Conservation (phyloP, 768 basidiomycete species). For the Podaxis sp. region DNA sequence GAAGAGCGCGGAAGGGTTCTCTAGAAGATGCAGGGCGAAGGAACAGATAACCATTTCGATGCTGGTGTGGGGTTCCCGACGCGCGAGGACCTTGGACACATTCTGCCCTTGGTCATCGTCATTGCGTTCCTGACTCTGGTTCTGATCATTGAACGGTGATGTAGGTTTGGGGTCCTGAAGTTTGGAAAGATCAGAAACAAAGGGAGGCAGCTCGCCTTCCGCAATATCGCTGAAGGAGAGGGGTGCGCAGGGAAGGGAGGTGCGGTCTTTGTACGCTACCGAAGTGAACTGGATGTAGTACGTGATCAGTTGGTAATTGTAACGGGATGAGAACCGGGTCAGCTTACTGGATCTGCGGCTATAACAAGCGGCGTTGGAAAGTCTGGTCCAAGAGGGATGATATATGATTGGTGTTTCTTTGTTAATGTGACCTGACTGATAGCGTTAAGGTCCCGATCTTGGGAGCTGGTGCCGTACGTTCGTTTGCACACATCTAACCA, state of each 20-base stretch:
- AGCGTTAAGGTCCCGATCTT: conserved; percentile 7
- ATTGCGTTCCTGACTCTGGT: neutral
- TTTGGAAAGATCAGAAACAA: conserved; percentile 21
- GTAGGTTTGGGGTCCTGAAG: neutral
- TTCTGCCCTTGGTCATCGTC: neutral
- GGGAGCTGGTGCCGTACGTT: conserved; percentile 15
- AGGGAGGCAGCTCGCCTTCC: conserved; percentile 48
- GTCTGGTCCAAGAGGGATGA: conserved; percentile 33
- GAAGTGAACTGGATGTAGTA: conserved; percentile 50
- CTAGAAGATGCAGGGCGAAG: conserved; percentile 72
- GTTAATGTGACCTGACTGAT: conserved; percentile 11
- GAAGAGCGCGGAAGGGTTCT: conserved; percentile 60
- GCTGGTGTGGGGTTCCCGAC: conserved; percentile 6
- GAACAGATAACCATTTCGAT: conserved; percentile 72
- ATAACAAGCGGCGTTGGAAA: conserved; percentile 33
- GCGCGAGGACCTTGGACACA: neutral
- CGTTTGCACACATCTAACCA: conserved; percentile 52
- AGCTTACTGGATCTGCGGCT: conserved; percentile 55
- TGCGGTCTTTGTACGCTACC: conserved; percentile 56
- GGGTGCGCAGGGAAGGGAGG: conserved; percentile 51
- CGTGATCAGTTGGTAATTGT: neutral
- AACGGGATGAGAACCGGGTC: neutral
- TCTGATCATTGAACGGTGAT: neutral
- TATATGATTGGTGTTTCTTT: conserved; percentile 23
- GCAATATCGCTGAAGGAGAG: conserved; percentile 67